Conservation (phyloP, 2,329 filamentous ascomycete species). For the Penicillium sp. region DNA sequence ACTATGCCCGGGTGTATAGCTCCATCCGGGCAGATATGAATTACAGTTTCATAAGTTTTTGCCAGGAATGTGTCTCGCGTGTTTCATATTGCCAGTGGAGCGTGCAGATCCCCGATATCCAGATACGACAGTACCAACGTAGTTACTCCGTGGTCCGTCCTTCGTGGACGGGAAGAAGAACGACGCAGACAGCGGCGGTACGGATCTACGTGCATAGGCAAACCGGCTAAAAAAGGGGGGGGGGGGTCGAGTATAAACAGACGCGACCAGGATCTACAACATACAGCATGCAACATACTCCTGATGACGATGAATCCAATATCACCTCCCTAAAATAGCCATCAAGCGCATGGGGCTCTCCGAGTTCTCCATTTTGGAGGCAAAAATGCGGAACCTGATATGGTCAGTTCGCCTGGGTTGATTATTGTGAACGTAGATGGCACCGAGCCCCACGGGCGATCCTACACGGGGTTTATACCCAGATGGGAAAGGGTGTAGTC, state of each 20-base stretch:
- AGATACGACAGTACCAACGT: constrained; percentile 3
- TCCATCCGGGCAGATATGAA: not conserved
- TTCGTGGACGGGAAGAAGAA: too few species aligned
- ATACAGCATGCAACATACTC: too few species aligned
- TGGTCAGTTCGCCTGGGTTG: not conserved
- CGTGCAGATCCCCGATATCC: constrained; percentile 2
- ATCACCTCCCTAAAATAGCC: constrained; percentile 11
- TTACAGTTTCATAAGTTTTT: not conserved
- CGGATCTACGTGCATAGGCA: not conserved
- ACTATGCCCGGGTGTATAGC: constrained; percentile 8
- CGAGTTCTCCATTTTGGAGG: not conserved
- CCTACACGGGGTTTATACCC: constrained; percentile 25
- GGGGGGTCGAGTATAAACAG: too few species aligned
- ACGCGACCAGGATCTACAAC: too few species aligned
- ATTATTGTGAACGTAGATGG: not conserved
- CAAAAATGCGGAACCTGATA: not conserved
- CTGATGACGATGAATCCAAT: constrained; percentile 1
- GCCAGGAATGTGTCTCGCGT: constrained; percentile 1
- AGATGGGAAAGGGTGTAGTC: not conserved
- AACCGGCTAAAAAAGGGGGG: not conserved
- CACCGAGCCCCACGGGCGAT: constrained; percentile 12
- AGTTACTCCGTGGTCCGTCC: not conserved
- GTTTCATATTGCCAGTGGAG: constrained; percentile 7
- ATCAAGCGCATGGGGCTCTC: not conserved
- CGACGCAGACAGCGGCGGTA: not conserved